Evolutionary conservation across 371 early-diverging fungal genomes (phyloP), one percentile per base, ranked within the genome.

Genomic region (Rhizopus microsporus): DNA sequence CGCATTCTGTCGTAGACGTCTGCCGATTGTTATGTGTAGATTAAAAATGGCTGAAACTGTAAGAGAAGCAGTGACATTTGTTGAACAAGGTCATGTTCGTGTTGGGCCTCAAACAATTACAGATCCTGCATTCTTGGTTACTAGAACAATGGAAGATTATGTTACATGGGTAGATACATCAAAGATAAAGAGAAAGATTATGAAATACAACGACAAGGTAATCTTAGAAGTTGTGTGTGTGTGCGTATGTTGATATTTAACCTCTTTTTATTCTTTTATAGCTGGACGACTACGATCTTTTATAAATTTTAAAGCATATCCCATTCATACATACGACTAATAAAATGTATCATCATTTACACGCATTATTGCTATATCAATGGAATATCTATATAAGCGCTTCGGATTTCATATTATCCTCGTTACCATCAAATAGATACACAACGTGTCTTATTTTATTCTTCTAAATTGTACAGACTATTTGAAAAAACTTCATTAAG

Each of bases 91-190:
- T 13, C 99, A 97, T 77, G 82, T 97, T 51, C 88, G 98, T 29
- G 93, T 99, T 4, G 99, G 99, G 0, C 93, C 96, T 10, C 87
- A 95, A 59, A 87, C 88, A 2, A 84, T 97, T 31, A 91, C 88
- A 5, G 98, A 97, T 61, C 94, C 97, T 7, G 96, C 97, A 1
- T 97, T 87, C 60, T 67, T 97, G 54, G 96, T 97, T 7, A 75
- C 63, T 60, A 78, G 94, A 34, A 90, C 88, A 44, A 92, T 98
- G 93, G 99, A 99, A 71, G 99, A 99, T 78, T 99, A 92, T 82
- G 93, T 99, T 5, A 96, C 97, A 5, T 99, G 99, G 99, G 96
- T 94, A 9, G 97, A 99, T 67, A 90, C 93, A 30, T 95, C 96
- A 63, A 96, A 95, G 86, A 96, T 99, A 71, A 98, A 95, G 85